Base-by-base conservation (phyloP, 768 basidiomycete species). In the Mycena maculata region DNA sequence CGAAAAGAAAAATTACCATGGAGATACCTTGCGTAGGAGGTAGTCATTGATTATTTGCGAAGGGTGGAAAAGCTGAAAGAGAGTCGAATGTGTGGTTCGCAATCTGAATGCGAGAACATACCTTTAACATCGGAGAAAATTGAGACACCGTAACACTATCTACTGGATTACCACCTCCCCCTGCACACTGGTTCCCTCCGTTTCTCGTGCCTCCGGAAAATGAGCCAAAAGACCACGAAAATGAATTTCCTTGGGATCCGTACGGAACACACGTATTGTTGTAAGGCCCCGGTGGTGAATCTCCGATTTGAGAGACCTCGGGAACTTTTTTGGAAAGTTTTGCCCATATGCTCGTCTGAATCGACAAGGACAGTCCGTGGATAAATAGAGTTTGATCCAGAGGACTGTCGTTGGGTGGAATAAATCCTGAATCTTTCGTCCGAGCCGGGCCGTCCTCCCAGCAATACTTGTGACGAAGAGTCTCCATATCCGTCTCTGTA, bases 351-450 rank as follows among this genome's bases (percentile, higher is more conserved):
- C 33, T 36, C 13, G 33, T 36, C 13, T 13, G 8, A 13, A 36
- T 6, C 33, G 33, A 36, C 6, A 36, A 7, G 8, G 33, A 36
- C 33, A 60, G 60, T n/a, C 27, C 65, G 12, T 66, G 58, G 23
- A 66, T 33, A 28, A 66, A 66, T 2, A 31, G 53, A 18, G 65
- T 66, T 10, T 66, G 48, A 31, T 66, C 60, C 5, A 50, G 56
- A 27, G 54, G 31, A 1, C 4, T 31, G 39, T 36, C 62, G 49
- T 53, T 23, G 5, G n/a, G 27, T 0, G 25, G 30, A 7, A 47
- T 18, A 1, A 28, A 25, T 38, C 52, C 60, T 4, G 31, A 31
- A 15, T 60, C 30, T 15, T 58, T 66, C 28, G 44, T n/a, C 20
- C 27, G 65, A 27, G n/a, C 22, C 12, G 4, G 25, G 10, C 41